A percentile compares a stretch with the other conserved stretches of the same genome.
phyloP scores from a whole-genome alignment of 192 early-diverging fungal species.

The Backusella psychrophila region DNA sequence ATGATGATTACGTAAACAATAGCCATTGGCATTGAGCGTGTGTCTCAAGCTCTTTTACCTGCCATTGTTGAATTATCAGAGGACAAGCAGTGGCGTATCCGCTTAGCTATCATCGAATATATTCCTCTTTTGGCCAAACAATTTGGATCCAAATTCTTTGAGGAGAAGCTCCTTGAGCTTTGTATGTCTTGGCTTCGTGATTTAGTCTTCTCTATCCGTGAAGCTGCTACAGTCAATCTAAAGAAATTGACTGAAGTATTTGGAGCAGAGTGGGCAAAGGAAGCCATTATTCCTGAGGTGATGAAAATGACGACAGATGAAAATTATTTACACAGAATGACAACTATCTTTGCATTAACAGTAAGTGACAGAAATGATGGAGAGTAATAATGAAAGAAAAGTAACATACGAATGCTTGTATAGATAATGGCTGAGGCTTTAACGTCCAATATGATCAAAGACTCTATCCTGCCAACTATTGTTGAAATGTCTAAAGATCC shows the following conservation, averaged over 20 bases:
- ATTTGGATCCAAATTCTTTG: conserved; percentile 95
- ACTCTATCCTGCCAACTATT: conserved; percentile 86
- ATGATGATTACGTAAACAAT: background rate
- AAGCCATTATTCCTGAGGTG: conserved; percentile 92
- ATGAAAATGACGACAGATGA: conserved; percentile 79
- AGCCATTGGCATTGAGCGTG: conserved; percentile 95
- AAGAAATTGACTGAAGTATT: conserved; percentile 96
- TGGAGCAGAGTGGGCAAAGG: conserved; percentile 97
- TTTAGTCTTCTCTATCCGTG: conserved; percentile 94
- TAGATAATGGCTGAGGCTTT: conserved; percentile 87
- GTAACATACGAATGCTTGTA: background rate
- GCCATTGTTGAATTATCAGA: conserved; percentile 99
- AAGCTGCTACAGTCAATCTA: conserved; percentile 94
- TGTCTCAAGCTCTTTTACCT: conserved; percentile 95
- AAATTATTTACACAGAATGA: conserved; percentile 99
- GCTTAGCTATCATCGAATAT: conserved; percentile 98
- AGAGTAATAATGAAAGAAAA: background rate
- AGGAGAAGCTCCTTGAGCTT: conserved; percentile 89
- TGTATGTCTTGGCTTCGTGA: conserved; percentile 99
- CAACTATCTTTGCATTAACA: conserved; percentile 93
- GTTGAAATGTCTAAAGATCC: conserved; percentile 83
- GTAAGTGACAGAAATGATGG: conserved; percentile 42
- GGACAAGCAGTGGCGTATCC: conserved; percentile 99
- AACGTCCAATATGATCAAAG: conserved; percentile 84
- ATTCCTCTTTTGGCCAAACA: conserved; percentile 96